A percentile compares a stretch with the other conserved stretches of the same genome.
phyloP scores from a whole-genome alignment of 768 basidiomycete genomes.

The Mycena filopes region DNA sequence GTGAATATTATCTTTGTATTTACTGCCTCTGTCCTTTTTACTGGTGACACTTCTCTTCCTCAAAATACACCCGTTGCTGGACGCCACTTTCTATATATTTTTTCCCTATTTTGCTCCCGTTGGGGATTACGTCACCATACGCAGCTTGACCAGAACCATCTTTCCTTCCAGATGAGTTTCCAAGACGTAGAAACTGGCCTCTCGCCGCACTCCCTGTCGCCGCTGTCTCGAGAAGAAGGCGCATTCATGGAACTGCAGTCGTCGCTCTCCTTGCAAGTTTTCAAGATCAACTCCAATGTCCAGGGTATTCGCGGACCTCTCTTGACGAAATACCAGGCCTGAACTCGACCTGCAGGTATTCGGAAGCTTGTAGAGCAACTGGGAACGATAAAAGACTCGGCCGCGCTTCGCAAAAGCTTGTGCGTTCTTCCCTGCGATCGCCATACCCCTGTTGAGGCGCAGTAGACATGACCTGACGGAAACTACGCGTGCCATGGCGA shows the following conservation, averaged over 20 bases:
- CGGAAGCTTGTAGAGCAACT: conserved; percentile 93
- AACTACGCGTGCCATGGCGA: conserved; percentile 94
- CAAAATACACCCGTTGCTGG: too few species aligned
- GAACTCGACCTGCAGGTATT: conserved; percentile 61
- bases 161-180: conserved; percentile 55
- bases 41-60: too few species aligned
- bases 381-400: conserved; percentile 85
- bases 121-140: background rate
- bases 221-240: conserved; percentile 71
- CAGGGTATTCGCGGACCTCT: conserved; percentile 71
- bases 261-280: conserved; percentile 89
- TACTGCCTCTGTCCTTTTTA: too few species aligned
- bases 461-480: conserved; percentile 93
- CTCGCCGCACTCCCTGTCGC: conserved; percentile 45
- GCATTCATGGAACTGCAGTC: conserved; percentile 83
- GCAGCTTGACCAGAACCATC: background rate
- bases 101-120: background rate
- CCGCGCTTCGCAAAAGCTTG: conserved; percentile 84
- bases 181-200: conserved; percentile 65
- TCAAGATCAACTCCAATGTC: conserved; percentile 99
- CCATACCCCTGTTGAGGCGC: background rate
- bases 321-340: too few species aligned
- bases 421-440: conserved; percentile 50
- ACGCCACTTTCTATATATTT: too few species aligned
- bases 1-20: too few species aligned